Evolutionary conservation across 139 green algal species (phyloP), one percentile per base, ranked within the genome.

Genomic region (Volvox reticuliferus): DNA sequence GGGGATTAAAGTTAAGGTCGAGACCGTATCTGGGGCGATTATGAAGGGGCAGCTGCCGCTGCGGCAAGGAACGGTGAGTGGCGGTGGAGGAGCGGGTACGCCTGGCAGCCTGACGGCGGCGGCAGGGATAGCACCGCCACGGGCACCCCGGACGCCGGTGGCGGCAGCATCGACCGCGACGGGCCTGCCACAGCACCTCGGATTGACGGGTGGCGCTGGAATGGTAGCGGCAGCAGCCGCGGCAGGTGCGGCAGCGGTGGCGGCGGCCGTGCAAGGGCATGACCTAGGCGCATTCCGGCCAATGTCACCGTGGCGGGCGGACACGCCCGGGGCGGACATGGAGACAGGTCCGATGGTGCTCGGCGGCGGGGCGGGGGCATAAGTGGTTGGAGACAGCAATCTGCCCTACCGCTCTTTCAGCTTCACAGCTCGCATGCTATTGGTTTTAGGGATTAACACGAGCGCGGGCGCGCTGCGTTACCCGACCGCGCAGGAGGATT

Each of bases 1-100:
- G 2, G 88, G 73, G 18, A 44, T 92, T 2, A 87, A 93, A 68
- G 92, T 94, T 37, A 91, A 94, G 26, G 89, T 94, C 50, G 88
- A 92, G 68, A 93, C 92, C 1, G 82, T 94, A 16, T 71, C 50
- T 0, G 92, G 92, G 20, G 55, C 30, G 26, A 94, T 94, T 28
- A 91, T 86, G 76, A 91, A 91, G 76, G 87, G 87, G 0, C 87
- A 91, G 61, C 28, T 91, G 62, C 76, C 87, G 55, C 0, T 13
- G 44, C 44, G 71, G 44, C 44, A 61, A 33, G 13, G 18, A 35
- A 44, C n/a, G 80, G 24, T 1, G 26, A 19, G 55, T 28, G 68
- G 55, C 26, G 50, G 71, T 12, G 20, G 85, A 5, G 85, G 67
- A 65, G 71, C 18, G 0, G 71, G 0, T 30, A 18, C 1, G 18